Base-by-base conservation (phyloP, 768 basidiomycete species). In the Xerocomus potaroensis region DNA sequence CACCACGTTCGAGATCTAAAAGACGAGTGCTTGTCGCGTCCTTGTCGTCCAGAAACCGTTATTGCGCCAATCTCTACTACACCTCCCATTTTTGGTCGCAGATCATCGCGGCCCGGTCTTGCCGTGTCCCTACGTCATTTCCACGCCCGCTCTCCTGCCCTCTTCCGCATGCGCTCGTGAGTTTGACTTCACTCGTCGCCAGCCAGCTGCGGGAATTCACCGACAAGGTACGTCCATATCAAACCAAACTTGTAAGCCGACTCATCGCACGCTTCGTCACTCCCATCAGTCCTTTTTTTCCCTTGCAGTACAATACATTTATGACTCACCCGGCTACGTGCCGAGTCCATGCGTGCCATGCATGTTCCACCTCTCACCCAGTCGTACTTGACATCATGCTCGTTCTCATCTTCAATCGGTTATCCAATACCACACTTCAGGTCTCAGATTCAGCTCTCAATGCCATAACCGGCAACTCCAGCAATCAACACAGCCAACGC, bases 71-170 rank as follows among this genome's bases (percentile, higher is more conserved):
- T 48, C 41, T 26, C 5, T 41, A n/a, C n/a, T n/a, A 11, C 40
- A 35, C 19, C 40, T 59, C 39, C 63, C 60, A 11, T 48, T 58
- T 62, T 48, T 22, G 63, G 52, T 24, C 15, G 60, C 44, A 62
- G 50, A 63, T 63, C 62, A 37, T 47, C 45, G 11, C 55, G 55
- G 47, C 38, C 49, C 51, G 49, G 31, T 15, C 10, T 12, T 22
- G 40, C 41, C 37, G n/a, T 15, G 22, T 12, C 32, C 40, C 48
- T 41, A 54, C 58, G 57, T 59, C 58, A 62, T 49, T 10, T 18
- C 27, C 29, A 18, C 50, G 48, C 42, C 57, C 33, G 42, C 42
- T 22, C 47, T 48, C 57, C 48, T 27, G 34, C 15, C 38, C 9
- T 16, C n/a, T n/a, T n/a, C n/a, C n/a, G n/a, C n/a, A n/a, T n/a